A percentile compares a stretch with the other conserved stretches of the same genome.
These are phyloP conservation scores for Psilocybe sp. DNA, from an alignment of 768 basidiomycete species.

Conservation along the genomic window DNA sequence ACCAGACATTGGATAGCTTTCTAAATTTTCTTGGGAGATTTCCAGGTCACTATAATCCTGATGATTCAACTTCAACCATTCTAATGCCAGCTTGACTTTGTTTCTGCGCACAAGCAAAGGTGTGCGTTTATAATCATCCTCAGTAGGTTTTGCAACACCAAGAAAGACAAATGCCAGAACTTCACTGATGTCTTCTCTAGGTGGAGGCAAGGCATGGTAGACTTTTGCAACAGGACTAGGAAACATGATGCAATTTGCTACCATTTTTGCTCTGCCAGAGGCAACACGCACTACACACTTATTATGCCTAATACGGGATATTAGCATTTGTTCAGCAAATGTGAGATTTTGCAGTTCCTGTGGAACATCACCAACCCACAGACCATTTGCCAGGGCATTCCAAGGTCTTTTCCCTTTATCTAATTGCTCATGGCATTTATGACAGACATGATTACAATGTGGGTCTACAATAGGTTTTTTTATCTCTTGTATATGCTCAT, in stretches of 20 bases:
- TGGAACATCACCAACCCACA: conserved; percentile 35
- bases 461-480: conserved; percentile 15
- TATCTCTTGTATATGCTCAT: conserved; percentile 4
- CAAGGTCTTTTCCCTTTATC: conserved; percentile 16
- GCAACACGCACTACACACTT: conserved; percentile 25
- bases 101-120: conserved; percentile 19
- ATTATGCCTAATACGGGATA: conserved; percentile 21
- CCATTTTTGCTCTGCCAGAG: conserved; percentile 30
- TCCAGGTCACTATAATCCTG: conserved; percentile 26
- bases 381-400: conserved; percentile 27
- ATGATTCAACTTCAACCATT: conserved; percentile 9
- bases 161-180: conserved; percentile 13
- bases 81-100: too few relatives aligned
- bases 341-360: conserved; percentile 19
- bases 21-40: conserved; percentile 23
- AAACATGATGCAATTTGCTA: conserved; percentile 30
- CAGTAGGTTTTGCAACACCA: conserved; percentile 4
- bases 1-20: conserved; percentile 17
- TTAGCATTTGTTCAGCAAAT: conserved; percentile 25
- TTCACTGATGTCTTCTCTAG: conserved; percentile 25
- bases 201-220: conserved; percentile 29
- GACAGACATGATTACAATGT: conserved; percentile 13
- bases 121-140: conserved; percentile 8
- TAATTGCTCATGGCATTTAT: conserved; percentile 7
- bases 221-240: conserved; percentile 27